Evolutionary conservation across 2,329 filamentous ascomycete genomes (phyloP).

Genomic region (Aspergillus texensis): DNA sequence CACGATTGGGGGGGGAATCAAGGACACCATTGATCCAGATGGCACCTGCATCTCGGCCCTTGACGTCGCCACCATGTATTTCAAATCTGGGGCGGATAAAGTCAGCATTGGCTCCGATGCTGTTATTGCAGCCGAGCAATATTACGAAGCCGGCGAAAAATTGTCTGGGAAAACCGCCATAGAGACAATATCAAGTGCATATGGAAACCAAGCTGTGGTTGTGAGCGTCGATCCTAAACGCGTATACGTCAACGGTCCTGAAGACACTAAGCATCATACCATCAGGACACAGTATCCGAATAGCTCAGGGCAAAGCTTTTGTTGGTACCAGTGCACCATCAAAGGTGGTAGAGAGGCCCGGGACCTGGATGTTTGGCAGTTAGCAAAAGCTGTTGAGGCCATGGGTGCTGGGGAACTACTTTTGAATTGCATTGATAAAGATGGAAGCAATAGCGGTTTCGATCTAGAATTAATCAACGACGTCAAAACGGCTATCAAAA

Average conservation of each 20-base stretch:
- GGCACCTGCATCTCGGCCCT: conserved; percentile 84
- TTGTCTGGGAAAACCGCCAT: conserved; percentile 85
- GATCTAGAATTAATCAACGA: conserved; percentile 88
- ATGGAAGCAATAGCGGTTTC: conserved; percentile 92
- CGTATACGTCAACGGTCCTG: conserved; percentile 74
- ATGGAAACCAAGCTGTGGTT: conserved; percentile 95
- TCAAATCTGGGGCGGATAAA: conserved; percentile 95
- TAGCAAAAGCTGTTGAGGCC: conserved; percentile 85
- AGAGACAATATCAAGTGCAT: conserved; percentile 89
- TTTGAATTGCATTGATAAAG: conserved; percentile 96
- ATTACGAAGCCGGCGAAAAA: conserved; percentile 70
- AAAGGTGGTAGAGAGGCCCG: conserved; percentile 93
- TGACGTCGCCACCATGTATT: conserved; percentile 95
- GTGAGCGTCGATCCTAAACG: conserved; percentile 93
- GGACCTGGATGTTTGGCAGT: conserved; percentile 87
- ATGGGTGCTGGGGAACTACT: conserved; percentile 95
- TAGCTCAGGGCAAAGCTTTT: conserved; percentile 75
- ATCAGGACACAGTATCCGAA: conserved; percentile 71
- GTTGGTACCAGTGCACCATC: conserved; percentile 98
- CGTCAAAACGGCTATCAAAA: conserved; percentile 83
- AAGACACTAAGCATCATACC: conserved; percentile 73
- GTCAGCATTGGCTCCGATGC: conserved; percentile 96
- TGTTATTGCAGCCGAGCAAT: conserved; percentile 88
- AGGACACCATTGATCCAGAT: conserved; percentile 87
- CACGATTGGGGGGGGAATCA: conserved; percentile 93